A percentile compares a stretch with the other conserved stretches of the same genome.
Conservation (phyloP, 768 basidiomycete genomes). For the Amanita phalloides region DNA sequence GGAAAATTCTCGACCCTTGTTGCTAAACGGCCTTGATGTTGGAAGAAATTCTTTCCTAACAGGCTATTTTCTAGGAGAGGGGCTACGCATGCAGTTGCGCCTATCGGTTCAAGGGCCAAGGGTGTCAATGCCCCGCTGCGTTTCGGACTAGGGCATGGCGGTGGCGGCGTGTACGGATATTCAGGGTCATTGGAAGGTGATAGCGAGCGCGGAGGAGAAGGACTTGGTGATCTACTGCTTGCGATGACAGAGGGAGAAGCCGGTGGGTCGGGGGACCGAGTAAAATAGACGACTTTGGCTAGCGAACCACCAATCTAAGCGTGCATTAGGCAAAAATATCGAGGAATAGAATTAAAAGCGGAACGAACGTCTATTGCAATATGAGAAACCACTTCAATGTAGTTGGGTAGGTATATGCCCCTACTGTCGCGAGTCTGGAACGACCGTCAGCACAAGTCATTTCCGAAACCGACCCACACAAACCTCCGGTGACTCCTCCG, state of each 20-base stretch:
- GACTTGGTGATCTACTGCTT: conserved; percentile 43
- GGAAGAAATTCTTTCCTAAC: conserved; percentile 55
- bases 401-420: conserved; percentile 95
- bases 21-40: conserved; percentile 36
- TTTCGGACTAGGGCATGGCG: conserved; percentile 25
- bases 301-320: conserved; percentile 88
- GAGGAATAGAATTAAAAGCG: conserved; percentile 1
- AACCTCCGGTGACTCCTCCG: conserved; percentile 92
- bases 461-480: conserved; percentile 13
- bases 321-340: conserved; percentile 9
- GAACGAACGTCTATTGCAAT: conserved; percentile 90
- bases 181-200: conserved; percentile 27
- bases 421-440: conserved; percentile 81
- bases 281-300: conserved; percentile 98
- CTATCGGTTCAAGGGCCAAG: conserved; percentile 51
- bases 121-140: conserved; percentile 76
- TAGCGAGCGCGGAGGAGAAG: conserved; percentile 31
- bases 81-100: conserved; percentile 21
- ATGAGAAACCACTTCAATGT: conserved; percentile 96
- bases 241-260: conserved; percentile 61
- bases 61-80: conserved; percentile 28
- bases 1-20: conserved; percentile 51
- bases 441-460: conserved; percentile 6
- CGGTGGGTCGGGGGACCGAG: conserved; percentile 83
- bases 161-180: conserved; percentile 19